Evolutionary conservation across 139 green algal species (phyloP), one percentile per base, ranked within the genome.

Genomic region (Micractinium conductrix): DNA sequence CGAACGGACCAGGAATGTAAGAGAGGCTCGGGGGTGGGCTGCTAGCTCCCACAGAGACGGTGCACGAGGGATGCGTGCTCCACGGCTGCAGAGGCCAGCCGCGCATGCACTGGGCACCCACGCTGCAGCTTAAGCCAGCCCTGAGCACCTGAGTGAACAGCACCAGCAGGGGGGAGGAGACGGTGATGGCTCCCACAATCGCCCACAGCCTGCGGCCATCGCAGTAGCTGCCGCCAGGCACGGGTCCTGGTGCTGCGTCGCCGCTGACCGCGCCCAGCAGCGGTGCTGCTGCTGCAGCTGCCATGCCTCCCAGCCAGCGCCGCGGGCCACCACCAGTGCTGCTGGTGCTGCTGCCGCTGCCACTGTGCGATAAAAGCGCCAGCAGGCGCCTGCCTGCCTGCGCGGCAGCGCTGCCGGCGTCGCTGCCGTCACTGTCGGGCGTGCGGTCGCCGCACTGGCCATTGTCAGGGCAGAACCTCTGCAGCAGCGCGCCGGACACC

Each of bases 401-500:
- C 4, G 24, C 38, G 21, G 26, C 43, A 7, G n/a, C 6, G 45
- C 45, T 16, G 43, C 42, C 33, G 63, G 8, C 5, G 63, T 24
- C 44, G 33, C n/a, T 14, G 55, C n/a, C 9, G 63, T 33, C 67
- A 5, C 53, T 48, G 1, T 40, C 42, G 8, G n/a, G n/a, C n/a
- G 21, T 28, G 19, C 22, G 58, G 33, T 68, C 75, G n/a, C 26
- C 37, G 78, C 88, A 90, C 33, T 67, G 43, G 6, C 76, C 79
- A n/a, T 74, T 65, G 40, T 86, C 81, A 2, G 88, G 88, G 84
- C 90, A 93, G 79, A 85, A 92, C 0, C 38, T 0, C 24, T 87
- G 30, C 83, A 93, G 86, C 63, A 93, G 86, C 12, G 68, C 84
- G 1, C 90, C 90, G 40, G 62, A 86, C 28, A 93, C 74, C 82